These are phyloP conservation scores for Nakazawaea laoshanensis DNA, from an alignment of 805 yeast species.

Conservation along the genomic window DNA sequence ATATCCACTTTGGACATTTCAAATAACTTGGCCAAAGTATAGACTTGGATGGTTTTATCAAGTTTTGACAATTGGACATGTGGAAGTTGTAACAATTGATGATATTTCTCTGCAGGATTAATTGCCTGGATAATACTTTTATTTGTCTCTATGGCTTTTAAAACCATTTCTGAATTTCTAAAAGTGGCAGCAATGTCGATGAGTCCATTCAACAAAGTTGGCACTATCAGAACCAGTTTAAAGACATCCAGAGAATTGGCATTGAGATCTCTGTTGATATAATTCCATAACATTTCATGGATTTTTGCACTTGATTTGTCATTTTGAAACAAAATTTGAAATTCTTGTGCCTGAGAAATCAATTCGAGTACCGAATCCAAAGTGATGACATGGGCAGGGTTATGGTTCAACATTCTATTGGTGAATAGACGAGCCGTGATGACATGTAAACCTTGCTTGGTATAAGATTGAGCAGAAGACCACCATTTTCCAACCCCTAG, in stretches of 20 bases:
- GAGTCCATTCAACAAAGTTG: constrained; percentile 59
- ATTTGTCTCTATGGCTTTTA: constrained; percentile 54
- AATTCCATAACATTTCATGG: constrained; percentile 41
- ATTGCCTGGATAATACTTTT: constrained; percentile 75
- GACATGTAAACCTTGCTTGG: constrained; percentile 75
- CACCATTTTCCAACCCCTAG: constrained; percentile 83
- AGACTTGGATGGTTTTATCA: constrained; percentile 40
- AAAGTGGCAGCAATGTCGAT: constrained; percentile 77
- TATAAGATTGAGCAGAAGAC: constrained; percentile 70
- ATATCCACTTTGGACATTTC: constrained; percentile 50
- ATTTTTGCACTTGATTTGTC: constrained; percentile 38
- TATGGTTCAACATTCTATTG: constrained; percentile 62
- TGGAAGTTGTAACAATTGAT: constrained; percentile 77
- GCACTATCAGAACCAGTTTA: constrained; percentile 53
- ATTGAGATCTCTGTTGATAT: constrained; percentile 44
- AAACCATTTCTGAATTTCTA: constrained; percentile 60
- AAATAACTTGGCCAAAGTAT: constrained; percentile 62
- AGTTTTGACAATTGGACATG: constrained; percentile 46
- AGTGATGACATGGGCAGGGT: constrained; percentile 59
- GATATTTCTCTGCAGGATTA: constrained; percentile 36
- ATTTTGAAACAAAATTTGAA: constrained; percentile 31
- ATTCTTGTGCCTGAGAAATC: constrained; percentile 63
- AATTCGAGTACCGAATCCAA: constrained; percentile 49
- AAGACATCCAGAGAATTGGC: constrained; percentile 32
- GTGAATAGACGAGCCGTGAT: constrained; percentile 77